Conservation (phyloP, 2,329 filamentous ascomycete species). For the Penicillium psychrosexuale region DNA sequence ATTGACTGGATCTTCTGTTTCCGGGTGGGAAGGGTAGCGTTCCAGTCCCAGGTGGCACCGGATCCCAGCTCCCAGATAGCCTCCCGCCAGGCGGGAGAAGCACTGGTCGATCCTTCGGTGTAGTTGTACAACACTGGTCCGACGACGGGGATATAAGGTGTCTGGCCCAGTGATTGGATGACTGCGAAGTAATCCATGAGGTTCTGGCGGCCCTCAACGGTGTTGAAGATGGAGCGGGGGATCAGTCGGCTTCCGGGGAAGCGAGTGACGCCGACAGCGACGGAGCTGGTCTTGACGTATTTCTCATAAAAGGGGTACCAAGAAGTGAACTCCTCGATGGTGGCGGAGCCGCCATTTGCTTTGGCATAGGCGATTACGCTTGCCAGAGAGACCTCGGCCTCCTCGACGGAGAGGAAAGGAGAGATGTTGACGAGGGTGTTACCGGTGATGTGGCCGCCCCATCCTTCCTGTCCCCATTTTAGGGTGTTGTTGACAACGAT, state of each 20-base stretch:
- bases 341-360: slow-evolving; percentile 12
- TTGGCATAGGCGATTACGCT: slow-evolving; percentile 9
- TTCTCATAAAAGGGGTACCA: slow-evolving; percentile 20
- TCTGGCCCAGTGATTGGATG: not conserved
- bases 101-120: slow-evolving; percentile 16
- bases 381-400: slow-evolving; percentile 14
- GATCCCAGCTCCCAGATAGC: slow-evolving; percentile 18
- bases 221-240: slow-evolving; percentile 16
- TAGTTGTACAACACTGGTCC: slow-evolving; percentile 19
- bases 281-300: slow-evolving; percentile 16
- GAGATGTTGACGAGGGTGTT: slow-evolving; percentile 18
- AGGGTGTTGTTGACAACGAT: slow-evolving; percentile 22
- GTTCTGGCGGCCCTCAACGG: slow-evolving; percentile 4
- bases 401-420: slow-evolving; percentile 9
- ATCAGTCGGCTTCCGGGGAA: slow-evolving; percentile 21
- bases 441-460: slow-evolving; percentile 23
- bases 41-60: slow-evolving; percentile 14
- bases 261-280: slow-evolving; percentile 16
- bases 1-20: slow-evolving; percentile 5
- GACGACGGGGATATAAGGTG: slow-evolving; percentile 18
- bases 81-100: slow-evolving; percentile 19
- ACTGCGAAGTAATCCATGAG: not conserved
- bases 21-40: slow-evolving; percentile 15
- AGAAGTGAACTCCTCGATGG: slow-evolving; percentile 16
- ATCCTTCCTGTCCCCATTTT: slow-evolving; percentile 21